Base-by-base conservation (phyloP, 192 early-diverging fungal species). In the Coemansia sp. region DNA sequence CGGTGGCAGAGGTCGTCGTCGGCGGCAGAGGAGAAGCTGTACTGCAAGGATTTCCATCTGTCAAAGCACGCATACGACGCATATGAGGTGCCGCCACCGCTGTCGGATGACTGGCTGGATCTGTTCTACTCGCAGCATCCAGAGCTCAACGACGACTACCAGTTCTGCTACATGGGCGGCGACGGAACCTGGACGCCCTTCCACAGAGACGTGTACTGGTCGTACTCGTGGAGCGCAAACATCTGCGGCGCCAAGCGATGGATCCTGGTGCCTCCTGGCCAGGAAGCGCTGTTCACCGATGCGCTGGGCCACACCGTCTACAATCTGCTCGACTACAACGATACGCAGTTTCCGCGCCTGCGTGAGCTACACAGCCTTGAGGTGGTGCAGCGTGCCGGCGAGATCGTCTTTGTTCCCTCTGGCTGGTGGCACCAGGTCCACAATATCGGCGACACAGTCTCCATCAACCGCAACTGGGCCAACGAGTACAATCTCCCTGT, bases 1-100 rank as follows among this genome's bases (percentile, higher is more conserved):
- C 69, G 74, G 43, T 90, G 88, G 88, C 68, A 62, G 15, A 8
- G 22, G 6, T 47, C 46, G 7, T 52, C 49, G 8, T 43, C 42
- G 8, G 21, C 19, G 16, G 65, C 62, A 12, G 49, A 63, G 15
- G 39, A 42, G 3, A 47, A 54, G 32, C 43, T 81, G 39, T 92
- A 92, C 66, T 79, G 88, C 43, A 92, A 92, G 64, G 91, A 92
- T 65, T 92, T 88, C 82, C 91, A 92, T 56, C 88, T 90, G 79
- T 74, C 61, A 9, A 42, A 42, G 26, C 59, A 57, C n/a, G 32
- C 55, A 13, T 68, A 62, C 57, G 8, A 22, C n/a, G 63, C 65
- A 37, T 75, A 71, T 57, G 3, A 16, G 36, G 71, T 59, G 8
- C 22, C 67, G 9, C 51, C 58, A 36, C 61, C 46, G 10, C 36